Evolutionary conservation across 345 rosid genomes (phyloP).

Genomic region (Salix purpurea): DNA sequence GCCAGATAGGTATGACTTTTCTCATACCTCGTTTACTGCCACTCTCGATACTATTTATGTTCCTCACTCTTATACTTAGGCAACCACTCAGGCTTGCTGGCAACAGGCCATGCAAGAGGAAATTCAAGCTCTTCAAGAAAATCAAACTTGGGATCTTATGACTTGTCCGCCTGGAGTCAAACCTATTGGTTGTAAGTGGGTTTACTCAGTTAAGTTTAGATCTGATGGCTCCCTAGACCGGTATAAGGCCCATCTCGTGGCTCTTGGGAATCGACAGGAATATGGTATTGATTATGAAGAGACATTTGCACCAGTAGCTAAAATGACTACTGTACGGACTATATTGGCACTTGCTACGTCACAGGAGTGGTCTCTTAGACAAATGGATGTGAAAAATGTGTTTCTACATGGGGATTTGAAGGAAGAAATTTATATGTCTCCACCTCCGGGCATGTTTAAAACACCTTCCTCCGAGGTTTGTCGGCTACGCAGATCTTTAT

Average conservation of each 20-base stretch:
- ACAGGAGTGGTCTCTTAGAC: not conserved
- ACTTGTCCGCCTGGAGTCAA: not conserved
- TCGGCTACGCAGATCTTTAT: not conserved
- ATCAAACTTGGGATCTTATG: not conserved
- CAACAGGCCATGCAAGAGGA: not conserved
- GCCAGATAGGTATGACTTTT: not conserved
- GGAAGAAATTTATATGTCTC: not conserved
- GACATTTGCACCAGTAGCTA: not conserved
- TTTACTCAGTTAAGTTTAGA: not conserved
- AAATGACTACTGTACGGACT: not conserved
- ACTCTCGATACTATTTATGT: not conserved
- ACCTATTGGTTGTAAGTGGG: not conserved
- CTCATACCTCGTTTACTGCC: not conserved
- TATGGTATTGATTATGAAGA: not conserved
- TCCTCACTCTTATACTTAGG: not conserved
- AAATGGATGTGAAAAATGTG: not conserved
- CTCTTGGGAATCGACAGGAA: not conserved
- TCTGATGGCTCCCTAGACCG: not conserved
- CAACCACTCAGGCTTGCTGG: not conserved
- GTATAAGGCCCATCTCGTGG: not conserved
- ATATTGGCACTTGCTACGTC: not conserved
- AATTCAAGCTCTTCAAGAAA: not conserved
- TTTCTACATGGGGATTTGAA: not conserved
- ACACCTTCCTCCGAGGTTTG: not conserved
- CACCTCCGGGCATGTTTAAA: not conserved